Base-by-base conservation (phyloP, 352 stramenopile genomes). In the Phytophthora tentaculata region DNA sequence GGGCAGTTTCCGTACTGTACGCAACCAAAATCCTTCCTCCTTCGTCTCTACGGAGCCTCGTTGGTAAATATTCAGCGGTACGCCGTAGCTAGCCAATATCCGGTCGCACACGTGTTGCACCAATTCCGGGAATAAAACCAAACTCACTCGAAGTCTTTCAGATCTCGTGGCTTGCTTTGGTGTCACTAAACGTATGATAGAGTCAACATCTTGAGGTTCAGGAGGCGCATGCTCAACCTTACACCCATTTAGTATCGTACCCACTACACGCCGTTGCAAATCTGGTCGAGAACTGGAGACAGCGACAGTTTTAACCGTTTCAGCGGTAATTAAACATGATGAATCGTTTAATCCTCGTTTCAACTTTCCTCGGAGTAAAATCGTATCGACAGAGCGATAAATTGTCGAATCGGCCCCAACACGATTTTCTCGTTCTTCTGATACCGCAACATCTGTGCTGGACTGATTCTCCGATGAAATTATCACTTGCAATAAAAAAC, bases 41-140 rank as follows among this genome's bases (percentile, higher is more conserved):
- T 22, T 2, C 20, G 44, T 23, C 16, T 10, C 32, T 3, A 16
- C 32, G 10, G 32, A 39, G 10, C 32, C 24, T 19, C 37, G n/a
- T 8, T 64, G 41, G 23, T 67, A 20, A n/a, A 79, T 70, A 10
- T 43, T 62, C 17, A 71, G 3, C 2, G 51, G 48, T 1, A 73
- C 73, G 0, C 70, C 73, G 10, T 80, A 68, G 3, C 62, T 16
- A 17, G 53, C 49, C n/a, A 81, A 70, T 1, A 81, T n/a, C n/a
- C 67, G 67, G 35, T 76, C 70, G 16, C 73, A 81, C 3, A 84
- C 35, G 1, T 67, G 28, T 3, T 47, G 48, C 2, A 63, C 43
- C 16, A 77, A 8, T n/a, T 72, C 48, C 23, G 76, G 73, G 32
- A 77, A 74, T 43, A 84, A 41, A 8, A 54, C 7, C 1, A 84